Percentiles rank a stretch among this genome's conserved stretches.
These are phyloP conservation scores for Coemansia sp. DNA, from an alignment of 192 early-diverging fungal species.

Conservation along the genomic window DNA sequence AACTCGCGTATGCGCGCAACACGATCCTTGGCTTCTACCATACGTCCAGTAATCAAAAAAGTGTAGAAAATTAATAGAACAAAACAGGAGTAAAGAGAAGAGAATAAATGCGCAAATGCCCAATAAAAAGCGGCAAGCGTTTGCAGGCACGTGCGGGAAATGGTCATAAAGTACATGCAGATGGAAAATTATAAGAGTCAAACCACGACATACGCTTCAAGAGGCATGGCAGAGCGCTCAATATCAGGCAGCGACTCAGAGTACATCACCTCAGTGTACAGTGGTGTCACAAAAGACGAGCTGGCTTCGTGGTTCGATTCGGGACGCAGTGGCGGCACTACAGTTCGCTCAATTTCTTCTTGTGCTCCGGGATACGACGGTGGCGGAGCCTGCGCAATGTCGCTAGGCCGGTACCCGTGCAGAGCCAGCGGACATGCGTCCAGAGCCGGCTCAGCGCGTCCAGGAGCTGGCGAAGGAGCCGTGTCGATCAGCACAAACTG, in stretches of 20 bases:
- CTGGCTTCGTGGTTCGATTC: background rate
- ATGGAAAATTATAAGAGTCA: background rate
- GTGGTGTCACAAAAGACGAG: background rate
- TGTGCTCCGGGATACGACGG: constrained; percentile 36
- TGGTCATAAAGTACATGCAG: background rate
- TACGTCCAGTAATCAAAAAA: background rate
- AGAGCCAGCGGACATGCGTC: constrained; percentile 30
- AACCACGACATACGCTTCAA: background rate
- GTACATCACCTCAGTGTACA: background rate
- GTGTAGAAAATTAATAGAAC: background rate
- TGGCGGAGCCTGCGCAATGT: constrained; percentile 21
- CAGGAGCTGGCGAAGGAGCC: background rate
- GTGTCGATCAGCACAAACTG: constrained; percentile 48
- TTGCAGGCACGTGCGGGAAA: background rate
- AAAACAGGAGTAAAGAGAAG: background rate
- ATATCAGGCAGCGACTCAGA: constrained; percentile 9
- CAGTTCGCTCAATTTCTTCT: constrained; percentile 29
- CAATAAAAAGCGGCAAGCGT: background rate
- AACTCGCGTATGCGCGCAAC: constrained; percentile 7
- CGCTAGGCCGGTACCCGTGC: constrained; percentile 27
- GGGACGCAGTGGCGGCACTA: constrained; percentile 9
- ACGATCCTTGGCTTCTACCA: constrained; percentile 13
- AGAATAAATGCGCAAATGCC: background rate
- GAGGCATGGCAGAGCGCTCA: constrained; percentile 18
- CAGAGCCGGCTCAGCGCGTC: background rate